Evolutionary conservation across 441 rosid species (phyloP), one percentile per base, ranked within the genome.

Genomic region (Mallotus japonicus): DNA sequence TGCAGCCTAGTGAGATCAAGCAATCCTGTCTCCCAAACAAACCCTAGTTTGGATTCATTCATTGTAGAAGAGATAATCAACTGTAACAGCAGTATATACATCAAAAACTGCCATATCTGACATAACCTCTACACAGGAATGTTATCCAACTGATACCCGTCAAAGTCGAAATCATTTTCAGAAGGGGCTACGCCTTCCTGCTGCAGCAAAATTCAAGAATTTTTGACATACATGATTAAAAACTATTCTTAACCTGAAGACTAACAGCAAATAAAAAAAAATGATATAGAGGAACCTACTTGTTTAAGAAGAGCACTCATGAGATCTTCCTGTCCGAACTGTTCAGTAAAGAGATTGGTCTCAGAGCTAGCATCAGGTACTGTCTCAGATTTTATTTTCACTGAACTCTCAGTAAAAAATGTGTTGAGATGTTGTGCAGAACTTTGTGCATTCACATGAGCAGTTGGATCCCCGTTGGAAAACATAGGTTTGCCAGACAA

Each of bases 231-330:
- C 44, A 76, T 59, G 17, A 63, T 28, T 54, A 46, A 16, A 40
- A 22, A 0, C 16, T 19, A 4, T 15, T 40, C 46, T 64, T 71
- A 64, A 50, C 58, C 19, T 63, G 59, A 51, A 63, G 19, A 56
- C 60, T n/a, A 10, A 49, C 63, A 73, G 40, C 47, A 44, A 59
- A 44, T 34, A 16, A 50, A 53, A 16, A 50, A 53, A 65, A 15
- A 20, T 4, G 50, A 28, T 19, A 61, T 15, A 34, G 24, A 54
- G 75, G 69, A 68, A 58, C 86, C 37, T 58, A 94, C 99, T 89
- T 87, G 99, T 82, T 87, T 86, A 80, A 92, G 87, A 78, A 95
- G 84, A 28, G 89, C 92, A 53, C 87, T 89, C 97, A 91, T 86
- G 82, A 95, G 94, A 83, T 92, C 99, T 53, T 89, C 99, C 81